A percentile compares a stretch with the other conserved stretches of the same genome.
Conservation (phyloP, 129 eudicot genomes). For the sunflower (Helianthus annuus) region DNA sequence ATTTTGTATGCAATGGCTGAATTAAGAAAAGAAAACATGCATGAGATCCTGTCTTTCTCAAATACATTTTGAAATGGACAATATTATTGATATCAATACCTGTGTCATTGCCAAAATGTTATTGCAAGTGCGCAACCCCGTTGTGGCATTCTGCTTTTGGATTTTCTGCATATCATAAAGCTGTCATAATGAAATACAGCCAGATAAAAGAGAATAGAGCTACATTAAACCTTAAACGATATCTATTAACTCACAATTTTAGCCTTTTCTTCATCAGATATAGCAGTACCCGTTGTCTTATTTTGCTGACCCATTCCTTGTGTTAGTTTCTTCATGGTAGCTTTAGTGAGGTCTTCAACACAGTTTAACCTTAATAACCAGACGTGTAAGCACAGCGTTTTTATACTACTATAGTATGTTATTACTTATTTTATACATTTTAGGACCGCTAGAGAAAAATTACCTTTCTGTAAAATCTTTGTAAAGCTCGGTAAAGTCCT, state of each 20-base stretch:
- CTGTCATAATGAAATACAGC: conserved; percentile 32
- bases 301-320: conserved; percentile 88
- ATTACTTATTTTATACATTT: background rate
- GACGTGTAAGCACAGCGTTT: conserved; percentile 17
- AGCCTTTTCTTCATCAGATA: conserved; percentile 80
- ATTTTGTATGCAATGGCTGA: conserved; percentile 77
- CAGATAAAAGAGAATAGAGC: conserved; percentile 28
- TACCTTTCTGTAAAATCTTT: conserved; percentile 95
- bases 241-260: conserved; percentile 64
- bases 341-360: conserved; percentile 84
- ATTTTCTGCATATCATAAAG: conserved; percentile 59
- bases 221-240: conserved; percentile 33
- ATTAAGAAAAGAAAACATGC: conserved; percentile 12
- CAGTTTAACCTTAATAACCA: conserved; percentile 57
- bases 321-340: conserved; percentile 74
- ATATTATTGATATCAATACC: conserved; percentile 36
- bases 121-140: conserved; percentile 92
- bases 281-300: conserved; percentile 60
- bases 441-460: conserved; percentile 19
- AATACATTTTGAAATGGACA: background rate
- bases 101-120: conserved; percentile 92
- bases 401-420: conserved; percentile 4
- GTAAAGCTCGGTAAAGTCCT: conserved; percentile 82
- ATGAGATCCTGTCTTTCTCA: conserved; percentile 10
- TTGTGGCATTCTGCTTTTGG: conserved; percentile 79